Conservation (phyloP, 768 basidiomycete species). For the Phanerochaete carnosa region DNA sequence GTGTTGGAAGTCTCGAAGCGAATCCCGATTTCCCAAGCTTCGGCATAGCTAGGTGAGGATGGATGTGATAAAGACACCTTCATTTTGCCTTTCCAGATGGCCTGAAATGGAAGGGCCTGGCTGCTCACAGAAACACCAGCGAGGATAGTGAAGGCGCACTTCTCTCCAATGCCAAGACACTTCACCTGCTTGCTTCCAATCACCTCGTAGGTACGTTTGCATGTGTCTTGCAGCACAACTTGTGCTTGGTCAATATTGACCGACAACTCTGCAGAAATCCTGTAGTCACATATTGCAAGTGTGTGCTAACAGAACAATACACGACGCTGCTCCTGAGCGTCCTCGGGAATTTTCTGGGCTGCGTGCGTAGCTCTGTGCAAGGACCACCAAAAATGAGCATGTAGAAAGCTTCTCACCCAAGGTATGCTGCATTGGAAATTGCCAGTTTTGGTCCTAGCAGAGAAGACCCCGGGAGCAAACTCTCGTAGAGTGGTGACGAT, state of each 20-base stretch:
- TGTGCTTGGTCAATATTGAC: slow-evolving; percentile 40
- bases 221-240: slow-evolving; percentile 21
- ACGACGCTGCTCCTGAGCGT: slow-evolving; percentile 22
- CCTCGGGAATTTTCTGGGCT: slow-evolving; percentile 32
- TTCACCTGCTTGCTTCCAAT: slow-evolving; percentile 33
- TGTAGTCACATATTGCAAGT: slow-evolving; percentile 22
- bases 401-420: slow-evolving; percentile 23
- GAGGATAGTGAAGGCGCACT: slow-evolving; percentile 38
- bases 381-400: slow-evolving; percentile 24
- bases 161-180: slow-evolving; percentile 34
- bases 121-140: slow-evolving; percentile 30
- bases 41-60: slow-evolving; percentile 11
- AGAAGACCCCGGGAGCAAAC: slow-evolving; percentile 26
- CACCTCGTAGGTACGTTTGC: slow-evolving; percentile 27
- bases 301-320: slow-evolving; percentile 22
- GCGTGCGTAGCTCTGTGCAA: slow-evolving; percentile 28
- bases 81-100: slow-evolving; percentile 32
- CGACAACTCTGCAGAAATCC: slow-evolving; percentile 23
- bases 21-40: slow-evolving; percentile 13
- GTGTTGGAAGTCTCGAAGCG: slow-evolving; percentile 21
- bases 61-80: slow-evolving; percentile 21
- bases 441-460: slow-evolving; percentile 21
- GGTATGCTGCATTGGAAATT: slow-evolving; percentile 28
- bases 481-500: slow-evolving; percentile 26
- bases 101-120: slow-evolving; percentile 33